Evolutionary conservation across 306 rosid genomes (phyloP).

Genomic region (Acacia crassicarpa): DNA sequence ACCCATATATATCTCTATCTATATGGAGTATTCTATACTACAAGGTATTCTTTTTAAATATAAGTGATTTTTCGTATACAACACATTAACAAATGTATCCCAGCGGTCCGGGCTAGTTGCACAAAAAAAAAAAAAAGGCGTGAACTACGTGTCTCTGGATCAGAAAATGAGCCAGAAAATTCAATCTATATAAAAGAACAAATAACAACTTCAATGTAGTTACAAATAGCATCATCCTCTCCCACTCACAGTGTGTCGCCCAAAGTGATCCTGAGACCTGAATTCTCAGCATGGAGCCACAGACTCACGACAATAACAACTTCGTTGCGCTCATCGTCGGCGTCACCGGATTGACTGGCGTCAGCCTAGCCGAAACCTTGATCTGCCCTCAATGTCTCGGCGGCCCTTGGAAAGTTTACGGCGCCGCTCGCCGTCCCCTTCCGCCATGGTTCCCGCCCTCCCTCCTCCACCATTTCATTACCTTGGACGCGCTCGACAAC

Average conservation of each 20-base stretch:
- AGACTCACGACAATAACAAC: background rate
- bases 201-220: too few species aligned
- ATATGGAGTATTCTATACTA: too few species aligned
- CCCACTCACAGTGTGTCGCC: background rate
- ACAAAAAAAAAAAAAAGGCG: too few species aligned
- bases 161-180: too few species aligned
- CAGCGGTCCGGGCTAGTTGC: too few species aligned
- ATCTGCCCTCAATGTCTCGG: constrained; percentile 27
- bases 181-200: too few species aligned
- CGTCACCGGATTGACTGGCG: constrained; percentile 43
- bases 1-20: too few species aligned
- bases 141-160: too few species aligned
- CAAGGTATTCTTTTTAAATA: too few species aligned
- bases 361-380: constrained; percentile 39
- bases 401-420: constrained; percentile 49
- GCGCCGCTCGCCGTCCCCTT: constrained; percentile 18
- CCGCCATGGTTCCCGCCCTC: constrained; percentile 37
- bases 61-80: too few species aligned
- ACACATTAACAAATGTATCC: too few species aligned
- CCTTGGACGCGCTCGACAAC: constrained; percentile 31
- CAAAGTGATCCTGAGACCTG: background rate
- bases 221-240: background rate
- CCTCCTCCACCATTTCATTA: constrained; percentile 31
- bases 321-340: constrained; percentile 37
- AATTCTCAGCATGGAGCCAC: background rate